phyloP scores from a whole-genome alignment of 2,329 filamentous ascomycete genomes.

The Stagonosporopsis tanaceti region DNA sequence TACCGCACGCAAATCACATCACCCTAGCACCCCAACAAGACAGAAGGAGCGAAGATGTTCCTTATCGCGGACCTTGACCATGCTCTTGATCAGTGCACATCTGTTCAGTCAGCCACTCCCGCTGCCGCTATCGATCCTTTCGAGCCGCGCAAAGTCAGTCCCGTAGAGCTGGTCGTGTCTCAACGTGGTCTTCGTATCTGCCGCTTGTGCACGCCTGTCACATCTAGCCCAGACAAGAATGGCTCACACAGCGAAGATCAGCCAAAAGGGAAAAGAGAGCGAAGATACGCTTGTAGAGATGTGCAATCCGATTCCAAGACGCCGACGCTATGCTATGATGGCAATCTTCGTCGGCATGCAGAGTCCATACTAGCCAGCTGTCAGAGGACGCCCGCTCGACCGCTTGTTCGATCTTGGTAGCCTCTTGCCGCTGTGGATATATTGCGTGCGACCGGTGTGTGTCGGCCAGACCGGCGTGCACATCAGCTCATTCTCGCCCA shows the following conservation, averaged over 20 bases:
- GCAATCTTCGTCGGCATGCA: constrained; percentile 2
- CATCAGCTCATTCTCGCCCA: constrained; percentile 11
- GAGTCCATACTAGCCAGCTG: constrained; percentile 11
- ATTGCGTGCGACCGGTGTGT: neutral
- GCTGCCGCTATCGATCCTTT: constrained; percentile 1
- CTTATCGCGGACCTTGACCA: constrained; percentile 7
- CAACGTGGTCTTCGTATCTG: constrained; percentile 10
- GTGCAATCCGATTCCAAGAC: constrained; percentile 2
- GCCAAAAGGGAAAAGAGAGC: constrained; percentile 6
- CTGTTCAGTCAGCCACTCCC: constrained; percentile 16
- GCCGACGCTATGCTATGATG: neutral
- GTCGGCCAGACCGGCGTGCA: constrained; percentile 11
- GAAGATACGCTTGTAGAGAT: constrained; percentile 8
- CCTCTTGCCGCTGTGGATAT: constrained; percentile 4
- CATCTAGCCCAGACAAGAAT: constrained; percentile 3
- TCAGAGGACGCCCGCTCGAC: constrained; percentile 3
- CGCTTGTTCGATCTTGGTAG: neutral
- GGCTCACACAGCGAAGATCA: constrained; percentile 1
- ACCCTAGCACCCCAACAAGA: constrained; percentile 3
- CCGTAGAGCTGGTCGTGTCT: neutral
- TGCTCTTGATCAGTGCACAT: neutral
- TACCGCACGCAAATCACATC: constrained; percentile 6
- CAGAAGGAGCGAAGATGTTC: neutral
- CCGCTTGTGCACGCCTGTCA: constrained; percentile 10
- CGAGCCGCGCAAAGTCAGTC: constrained; percentile 1